Conservation (phyloP, 2,329 filamentous ascomycete species). For the Sarocladium oryzae region DNA sequence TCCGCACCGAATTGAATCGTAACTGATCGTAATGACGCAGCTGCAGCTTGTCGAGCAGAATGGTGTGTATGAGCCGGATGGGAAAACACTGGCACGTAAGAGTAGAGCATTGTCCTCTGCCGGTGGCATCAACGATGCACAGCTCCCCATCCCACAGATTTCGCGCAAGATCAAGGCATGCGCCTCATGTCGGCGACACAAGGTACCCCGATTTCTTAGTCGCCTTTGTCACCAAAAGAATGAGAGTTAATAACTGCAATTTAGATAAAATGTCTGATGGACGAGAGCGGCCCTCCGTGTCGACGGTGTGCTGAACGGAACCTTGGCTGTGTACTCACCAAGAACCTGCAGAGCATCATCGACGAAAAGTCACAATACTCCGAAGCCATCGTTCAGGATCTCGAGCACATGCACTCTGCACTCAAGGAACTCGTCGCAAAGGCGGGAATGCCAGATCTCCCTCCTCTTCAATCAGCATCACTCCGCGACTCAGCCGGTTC, state of each 20-base stretch:
- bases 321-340: constrained; percentile 32
- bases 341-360: constrained; percentile 35
- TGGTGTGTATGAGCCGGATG: background rate
- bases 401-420: constrained; percentile 1
- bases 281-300: constrained; percentile 31
- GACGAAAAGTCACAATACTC: constrained; percentile 32
- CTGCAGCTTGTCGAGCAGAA: background rate
- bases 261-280: constrained; percentile 36
- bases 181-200: constrained; percentile 33
- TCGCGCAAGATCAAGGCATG: constrained; percentile 35
- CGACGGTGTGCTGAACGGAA: constrained; percentile 29
- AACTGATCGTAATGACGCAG: no score
- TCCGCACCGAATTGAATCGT: no score
- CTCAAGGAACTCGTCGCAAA: constrained; percentile 8
- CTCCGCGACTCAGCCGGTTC: constrained; percentile 10
- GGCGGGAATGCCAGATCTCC: constrained; percentile 11
- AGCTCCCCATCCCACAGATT: constrained; percentile 23
- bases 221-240: no score
- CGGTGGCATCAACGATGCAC: background rate
- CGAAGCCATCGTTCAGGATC: constrained; percentile 3
- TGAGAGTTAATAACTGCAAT: background rate
- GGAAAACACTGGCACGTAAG: background rate
- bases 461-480: constrained; percentile 7
- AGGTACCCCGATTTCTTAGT: no score
- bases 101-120: background rate